Percentiles rank a stretch among this genome's conserved stretches.
These are phyloP conservation scores for Spiraea crenata DNA, from an alignment of 331 rosid species.

Conservation along the genomic window DNA sequence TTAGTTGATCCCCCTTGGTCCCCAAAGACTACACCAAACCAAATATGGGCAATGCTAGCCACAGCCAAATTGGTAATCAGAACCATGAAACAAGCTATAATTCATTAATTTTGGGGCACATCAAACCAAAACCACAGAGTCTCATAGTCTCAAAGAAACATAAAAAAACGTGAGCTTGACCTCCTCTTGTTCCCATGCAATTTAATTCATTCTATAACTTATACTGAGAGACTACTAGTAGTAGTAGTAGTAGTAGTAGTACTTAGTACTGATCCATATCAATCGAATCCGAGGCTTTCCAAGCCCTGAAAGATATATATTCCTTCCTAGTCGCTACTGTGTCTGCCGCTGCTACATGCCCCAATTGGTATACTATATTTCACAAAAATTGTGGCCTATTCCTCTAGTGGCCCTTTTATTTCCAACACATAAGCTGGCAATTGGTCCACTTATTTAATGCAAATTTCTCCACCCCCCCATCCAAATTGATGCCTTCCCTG, in stretches of 20 bases:
- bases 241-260: no score
- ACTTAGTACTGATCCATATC: no score
- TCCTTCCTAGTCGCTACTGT: neutral
- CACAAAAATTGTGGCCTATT: no score
- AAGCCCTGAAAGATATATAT: neutral
- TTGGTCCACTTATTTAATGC: conserved; percentile 11
- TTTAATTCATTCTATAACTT: neutral
- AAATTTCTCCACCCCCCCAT: neutral
- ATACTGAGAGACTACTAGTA: no score
- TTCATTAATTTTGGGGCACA: neutral
- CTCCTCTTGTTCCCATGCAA: conserved; percentile 4
- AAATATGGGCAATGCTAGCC: no score
- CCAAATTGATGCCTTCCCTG: neutral
- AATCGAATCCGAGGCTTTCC: neutral
- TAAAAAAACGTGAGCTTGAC: neutral
- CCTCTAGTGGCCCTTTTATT: neutral
- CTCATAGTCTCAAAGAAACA: neutral
- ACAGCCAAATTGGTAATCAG: no score
- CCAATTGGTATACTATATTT: neutral
- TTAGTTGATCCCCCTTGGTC: no score
- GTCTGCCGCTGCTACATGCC: neutral
- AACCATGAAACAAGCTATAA: no score
- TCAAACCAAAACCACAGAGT: neutral
- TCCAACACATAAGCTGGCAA: neutral
- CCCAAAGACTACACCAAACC: no score